phyloP scores from a whole-genome alignment of 805 yeast species.

The Candida quercuum region DNA sequence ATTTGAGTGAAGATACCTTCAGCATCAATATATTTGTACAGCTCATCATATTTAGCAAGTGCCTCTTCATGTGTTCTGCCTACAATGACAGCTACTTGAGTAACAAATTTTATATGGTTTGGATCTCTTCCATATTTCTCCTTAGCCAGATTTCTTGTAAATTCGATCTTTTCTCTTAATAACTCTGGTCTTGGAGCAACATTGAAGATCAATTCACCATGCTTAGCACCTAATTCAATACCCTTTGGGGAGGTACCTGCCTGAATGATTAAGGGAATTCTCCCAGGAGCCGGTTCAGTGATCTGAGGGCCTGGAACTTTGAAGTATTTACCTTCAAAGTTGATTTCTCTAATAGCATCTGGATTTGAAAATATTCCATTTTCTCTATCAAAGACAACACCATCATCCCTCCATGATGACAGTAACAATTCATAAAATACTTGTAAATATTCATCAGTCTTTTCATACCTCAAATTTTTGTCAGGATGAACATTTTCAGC shows the following conservation, averaged over 20 bases:
- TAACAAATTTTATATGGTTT: conserved; percentile 13
- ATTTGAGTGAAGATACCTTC: conserved; percentile 36
- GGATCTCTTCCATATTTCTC: conserved; percentile 20
- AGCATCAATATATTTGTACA: conserved; percentile 25
- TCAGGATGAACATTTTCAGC: conserved; percentile 29
- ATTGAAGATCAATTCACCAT: conserved; percentile 34
- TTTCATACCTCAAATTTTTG: conserved; percentile 35
- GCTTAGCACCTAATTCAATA: conserved; percentile 31
- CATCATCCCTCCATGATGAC: conserved; percentile 39
- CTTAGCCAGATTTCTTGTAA: conserved; percentile 26
- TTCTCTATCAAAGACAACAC: too few relatives aligned
- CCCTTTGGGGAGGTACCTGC: conserved; percentile 35
- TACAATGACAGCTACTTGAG: conserved; percentile 16
- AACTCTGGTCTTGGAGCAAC: conserved; percentile 26
- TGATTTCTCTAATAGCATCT: too few relatives aligned
- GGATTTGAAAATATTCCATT: too few relatives aligned
- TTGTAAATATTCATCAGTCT: conserved; percentile 36
- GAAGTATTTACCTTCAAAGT: too few relatives aligned
- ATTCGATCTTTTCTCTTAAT: conserved; percentile 15
- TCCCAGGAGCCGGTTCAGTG: conserved; percentile 33
- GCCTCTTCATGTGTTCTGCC: conserved; percentile 36
- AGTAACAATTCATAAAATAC: conserved; percentile 34
- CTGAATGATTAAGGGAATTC: conserved; percentile 34
- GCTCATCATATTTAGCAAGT: conserved; percentile 25
- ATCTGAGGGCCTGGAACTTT: too few relatives aligned